These are phyloP conservation scores for Rosellinia necatrix DNA, from an alignment of 2,329 filamentous ascomycete genomes.

Conservation along the genomic window DNA sequence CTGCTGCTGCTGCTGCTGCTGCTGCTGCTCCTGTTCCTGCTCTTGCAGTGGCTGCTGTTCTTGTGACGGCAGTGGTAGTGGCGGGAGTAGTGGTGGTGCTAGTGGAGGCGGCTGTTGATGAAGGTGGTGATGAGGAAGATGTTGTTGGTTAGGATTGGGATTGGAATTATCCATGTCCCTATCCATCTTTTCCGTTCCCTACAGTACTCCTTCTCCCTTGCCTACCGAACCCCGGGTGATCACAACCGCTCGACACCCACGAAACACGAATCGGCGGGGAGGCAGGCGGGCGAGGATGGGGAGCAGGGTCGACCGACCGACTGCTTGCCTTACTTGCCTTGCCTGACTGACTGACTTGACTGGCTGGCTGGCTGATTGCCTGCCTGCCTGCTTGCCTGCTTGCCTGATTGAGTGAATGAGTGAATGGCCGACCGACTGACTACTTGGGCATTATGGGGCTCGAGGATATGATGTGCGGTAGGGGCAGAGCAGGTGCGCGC, in stretches of 20 bases:
- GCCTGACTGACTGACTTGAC: slow-evolving; percentile 1
- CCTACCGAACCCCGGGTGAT: neutral
- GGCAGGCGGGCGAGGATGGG: slow-evolving; percentile 1
- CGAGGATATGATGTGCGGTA: slow-evolving; percentile 8
- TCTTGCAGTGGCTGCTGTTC: neutral
- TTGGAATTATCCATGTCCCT: slow-evolving; percentile 14
- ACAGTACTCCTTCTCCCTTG: neutral
- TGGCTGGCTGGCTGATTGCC: neutral
- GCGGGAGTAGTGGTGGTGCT: neutral
- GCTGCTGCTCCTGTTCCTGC: neutral
- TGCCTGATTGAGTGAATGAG: neutral
- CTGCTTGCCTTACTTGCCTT: neutral
- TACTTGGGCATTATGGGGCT: slow-evolving; percentile 1
- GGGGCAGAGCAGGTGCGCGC: slow-evolving; percentile 2
- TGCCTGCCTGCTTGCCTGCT: no score
- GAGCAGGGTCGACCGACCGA: neutral
- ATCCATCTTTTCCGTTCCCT: slow-evolving; percentile 19
- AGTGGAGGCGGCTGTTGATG: neutral
- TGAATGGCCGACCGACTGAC: neutral
- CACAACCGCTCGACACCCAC: slow-evolving; percentile 15
- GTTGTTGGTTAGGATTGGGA: neutral
- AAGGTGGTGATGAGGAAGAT: neutral
- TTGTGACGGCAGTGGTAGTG: neutral
- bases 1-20: slow-evolving; percentile 1
- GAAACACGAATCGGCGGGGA: slow-evolving; percentile 25